A percentile compares a stretch with the other conserved stretches of the same genome.
These are phyloP conservation scores for Chrysosphaeria jannelii DNA, from an alignment of 2,329 filamentous ascomycete genomes.

Conservation along the genomic window DNA sequence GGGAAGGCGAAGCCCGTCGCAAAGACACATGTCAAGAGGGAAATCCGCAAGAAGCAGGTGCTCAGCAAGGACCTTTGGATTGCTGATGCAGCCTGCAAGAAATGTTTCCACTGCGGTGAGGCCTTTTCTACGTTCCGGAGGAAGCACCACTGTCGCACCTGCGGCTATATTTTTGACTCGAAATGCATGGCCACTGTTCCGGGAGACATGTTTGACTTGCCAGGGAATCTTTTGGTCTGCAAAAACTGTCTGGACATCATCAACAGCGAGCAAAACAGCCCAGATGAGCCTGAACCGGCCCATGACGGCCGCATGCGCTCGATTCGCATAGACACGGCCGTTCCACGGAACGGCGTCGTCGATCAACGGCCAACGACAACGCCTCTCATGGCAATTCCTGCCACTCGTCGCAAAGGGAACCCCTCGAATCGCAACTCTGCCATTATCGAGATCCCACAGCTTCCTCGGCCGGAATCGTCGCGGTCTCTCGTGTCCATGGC, in stretches of 20 bases:
- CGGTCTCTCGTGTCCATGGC: slow-evolving; percentile 56
- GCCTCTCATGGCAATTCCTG: slow-evolving; percentile 41
- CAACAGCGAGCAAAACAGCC: slow-evolving; percentile 67
- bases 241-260: slow-evolving; percentile 82
- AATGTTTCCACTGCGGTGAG: slow-evolving; percentile 78
- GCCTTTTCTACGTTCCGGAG: slow-evolving; percentile 79
- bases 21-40: too few species aligned
- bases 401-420: slow-evolving; percentile 33
- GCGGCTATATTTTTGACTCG: slow-evolving; percentile 94
- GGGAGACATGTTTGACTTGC: slow-evolving; percentile 63
- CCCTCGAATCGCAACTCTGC: slow-evolving; percentile 55
- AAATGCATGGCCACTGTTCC: slow-evolving; percentile 85
- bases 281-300: slow-evolving; percentile 68
- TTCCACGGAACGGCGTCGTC: slow-evolving; percentile 14
- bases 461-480: slow-evolving; percentile 79
- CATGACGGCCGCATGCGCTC: slow-evolving; percentile 37
- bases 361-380: slow-evolving; percentile 26
- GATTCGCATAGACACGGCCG: background rate
- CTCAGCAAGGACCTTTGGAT: slow-evolving; percentile 96
- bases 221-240: slow-evolving; percentile 62
- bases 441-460: slow-evolving; percentile 63
- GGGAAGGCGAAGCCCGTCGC: slow-evolving; percentile 30
- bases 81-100: slow-evolving; percentile 93
- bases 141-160: slow-evolving; percentile 87
- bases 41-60: too few species aligned